Evolutionary conservation across 2,329 filamentous ascomycete species (phyloP).

Genomic region (Fusarium duplospermum): DNA sequence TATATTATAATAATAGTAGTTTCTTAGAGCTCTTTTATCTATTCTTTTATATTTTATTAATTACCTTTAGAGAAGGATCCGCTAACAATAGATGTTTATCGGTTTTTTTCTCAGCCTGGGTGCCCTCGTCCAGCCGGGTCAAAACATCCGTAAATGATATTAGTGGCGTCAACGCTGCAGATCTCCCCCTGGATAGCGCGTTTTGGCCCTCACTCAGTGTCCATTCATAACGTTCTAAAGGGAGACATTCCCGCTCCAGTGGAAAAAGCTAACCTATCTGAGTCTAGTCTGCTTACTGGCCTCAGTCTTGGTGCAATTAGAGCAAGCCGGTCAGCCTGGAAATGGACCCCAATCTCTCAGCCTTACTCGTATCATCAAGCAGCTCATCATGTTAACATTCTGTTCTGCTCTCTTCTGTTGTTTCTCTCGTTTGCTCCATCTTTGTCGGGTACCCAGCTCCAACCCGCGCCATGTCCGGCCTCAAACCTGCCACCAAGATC

Average conservation of each 20-base stretch:
- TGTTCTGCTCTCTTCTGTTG: neutral
- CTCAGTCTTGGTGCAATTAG: neutral
- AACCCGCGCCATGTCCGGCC: conserved; percentile 8
- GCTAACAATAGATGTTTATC: no score
- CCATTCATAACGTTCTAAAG: neutral
- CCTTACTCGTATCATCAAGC: neutral
- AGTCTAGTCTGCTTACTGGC: neutral
- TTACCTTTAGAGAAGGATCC: no score
- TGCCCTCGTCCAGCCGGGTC: neutral
- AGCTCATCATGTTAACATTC: neutral
- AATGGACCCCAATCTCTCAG: conserved; percentile 2
- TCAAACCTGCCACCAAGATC: conserved; percentile 40
- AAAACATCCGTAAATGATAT: neutral
- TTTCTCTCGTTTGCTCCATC: neutral
- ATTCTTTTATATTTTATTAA: no score
- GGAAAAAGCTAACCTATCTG: neutral
- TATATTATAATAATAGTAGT: no score
- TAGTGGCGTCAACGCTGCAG: neutral
- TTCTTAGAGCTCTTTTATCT: no score
- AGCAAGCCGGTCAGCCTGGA: neutral
- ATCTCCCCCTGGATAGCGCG: neutral
- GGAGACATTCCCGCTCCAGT: neutral
- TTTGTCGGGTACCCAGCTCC: neutral
- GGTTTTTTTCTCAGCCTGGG: no score
- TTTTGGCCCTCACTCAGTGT: neutral